phyloP scores from a whole-genome alignment of 345 rosid species.

The Rhodomyrtus tomentosa region DNA sequence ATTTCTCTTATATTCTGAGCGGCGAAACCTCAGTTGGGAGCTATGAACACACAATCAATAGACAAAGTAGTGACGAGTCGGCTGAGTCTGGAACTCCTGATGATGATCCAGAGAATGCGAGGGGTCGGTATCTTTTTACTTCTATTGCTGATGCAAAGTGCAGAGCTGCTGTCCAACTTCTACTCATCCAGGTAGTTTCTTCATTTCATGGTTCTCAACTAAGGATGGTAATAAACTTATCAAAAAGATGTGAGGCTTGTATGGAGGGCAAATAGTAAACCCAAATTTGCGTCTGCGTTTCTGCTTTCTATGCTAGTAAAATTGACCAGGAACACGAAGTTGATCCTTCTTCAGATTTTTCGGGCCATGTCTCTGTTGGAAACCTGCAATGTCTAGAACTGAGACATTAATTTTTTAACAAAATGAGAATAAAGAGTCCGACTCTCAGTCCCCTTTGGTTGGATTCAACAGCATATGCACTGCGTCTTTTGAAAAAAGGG shows the following conservation, averaged over 20 bases:
- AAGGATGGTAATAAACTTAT: neutral
- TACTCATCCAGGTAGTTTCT: constrained; percentile 73
- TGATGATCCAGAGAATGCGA: constrained; percentile 35
- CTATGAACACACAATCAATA: constrained; percentile 13
- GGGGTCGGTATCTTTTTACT: constrained; percentile 36
- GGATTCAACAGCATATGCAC: neutral
- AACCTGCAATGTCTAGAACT: neutral
- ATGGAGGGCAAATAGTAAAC: neutral
- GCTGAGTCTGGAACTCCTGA: constrained; percentile 28
- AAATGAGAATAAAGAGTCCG: neutral
- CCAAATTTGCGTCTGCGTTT: neutral
- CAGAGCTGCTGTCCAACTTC: constrained; percentile 94
- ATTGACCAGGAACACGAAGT: neutral
- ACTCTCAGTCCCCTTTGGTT: neutral
- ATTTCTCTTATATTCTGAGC: constrained; percentile 51
- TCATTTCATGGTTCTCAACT: neutral
- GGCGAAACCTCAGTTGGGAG: constrained; percentile 29
- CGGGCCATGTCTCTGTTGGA: neutral
- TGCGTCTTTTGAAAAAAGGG: neutral
- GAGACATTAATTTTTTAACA: neutral
- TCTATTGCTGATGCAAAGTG: constrained; percentile 83
- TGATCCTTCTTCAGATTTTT: neutral
- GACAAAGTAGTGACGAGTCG: constrained; percentile 34
- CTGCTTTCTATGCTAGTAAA: neutral
- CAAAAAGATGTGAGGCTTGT: neutral